Percentiles rank a stretch among this genome's conserved stretches.
phyloP scores from a whole-genome alignment of 2,329 filamentous ascomycete species.

The Neonectria punicea region DNA sequence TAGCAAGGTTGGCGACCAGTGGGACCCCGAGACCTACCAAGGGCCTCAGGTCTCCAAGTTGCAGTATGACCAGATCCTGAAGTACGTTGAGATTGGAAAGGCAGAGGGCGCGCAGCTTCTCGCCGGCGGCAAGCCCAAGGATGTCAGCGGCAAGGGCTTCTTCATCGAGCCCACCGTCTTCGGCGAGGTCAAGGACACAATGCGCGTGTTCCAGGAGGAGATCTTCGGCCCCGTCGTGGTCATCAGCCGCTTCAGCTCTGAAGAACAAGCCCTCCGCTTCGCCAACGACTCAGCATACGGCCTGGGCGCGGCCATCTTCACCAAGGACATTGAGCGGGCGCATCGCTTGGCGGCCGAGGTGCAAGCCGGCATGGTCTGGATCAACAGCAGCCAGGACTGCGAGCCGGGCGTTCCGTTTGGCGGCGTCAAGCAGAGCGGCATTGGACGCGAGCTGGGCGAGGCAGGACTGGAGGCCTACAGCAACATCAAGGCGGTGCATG shows the following conservation, averaged over 20 bases:
- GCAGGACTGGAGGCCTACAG: constrained; percentile 43
- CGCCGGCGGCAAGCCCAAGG: constrained; percentile 48
- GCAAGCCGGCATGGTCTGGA: constrained; percentile 73
- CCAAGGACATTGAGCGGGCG: constrained; percentile 81
- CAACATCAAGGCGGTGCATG: constrained; percentile 40
- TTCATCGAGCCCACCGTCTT: constrained; percentile 92
- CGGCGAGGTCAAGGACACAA: constrained; percentile 70
- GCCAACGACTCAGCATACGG: constrained; percentile 82
- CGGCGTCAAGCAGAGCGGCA: constrained; percentile 44
- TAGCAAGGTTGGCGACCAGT: constrained; percentile 49
- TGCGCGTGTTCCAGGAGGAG: constrained; percentile 91
- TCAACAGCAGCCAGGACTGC: constrained; percentile 50
- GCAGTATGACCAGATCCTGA: constrained; percentile 73
- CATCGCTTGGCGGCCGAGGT: constrained; percentile 79
- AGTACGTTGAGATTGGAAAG: constrained; percentile 62
- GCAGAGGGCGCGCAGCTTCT: constrained; percentile 42
- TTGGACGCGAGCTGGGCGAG: constrained; percentile 41
- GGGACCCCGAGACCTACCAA: constrained; percentile 50
- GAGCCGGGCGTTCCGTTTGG: constrained; percentile 42
- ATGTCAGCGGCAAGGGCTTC: constrained; percentile 78
- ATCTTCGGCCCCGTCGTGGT: constrained; percentile 89
- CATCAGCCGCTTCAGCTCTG: constrained; percentile 83
- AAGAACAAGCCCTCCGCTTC: constrained; percentile 77
- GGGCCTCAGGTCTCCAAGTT: constrained; percentile 64
- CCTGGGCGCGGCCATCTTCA: constrained; percentile 83